Base-by-base conservation (phyloP, 2,329 filamentous ascomycete genomes). In the Cordyceps tenuipes region DNA sequence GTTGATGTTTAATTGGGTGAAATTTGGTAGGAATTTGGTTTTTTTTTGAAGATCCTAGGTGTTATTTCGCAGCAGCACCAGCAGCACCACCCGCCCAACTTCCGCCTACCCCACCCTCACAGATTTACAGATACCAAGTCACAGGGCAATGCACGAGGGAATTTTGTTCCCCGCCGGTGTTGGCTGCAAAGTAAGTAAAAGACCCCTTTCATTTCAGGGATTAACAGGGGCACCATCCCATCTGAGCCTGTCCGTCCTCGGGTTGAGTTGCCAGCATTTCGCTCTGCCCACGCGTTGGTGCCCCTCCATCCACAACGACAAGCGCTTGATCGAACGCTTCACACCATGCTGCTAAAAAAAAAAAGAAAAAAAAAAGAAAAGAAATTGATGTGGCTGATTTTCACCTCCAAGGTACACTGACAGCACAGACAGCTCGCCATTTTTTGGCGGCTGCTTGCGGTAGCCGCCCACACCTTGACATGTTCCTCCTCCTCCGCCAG, bases 201-300 rank as follows among this genome's bases (percentile, higher is more conserved):
- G 36, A 26, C 55, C 54, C 60, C 55, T 61, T 59, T 59, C 54
- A 61, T 61, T 61, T 61, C 60, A 49, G 54, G 19, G 6, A 39
- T 21, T 13, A 17, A 36, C 10, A 39, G 26, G 19, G 17, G 21
- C 19, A 15, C 19, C 12, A n/a, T 15, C 1, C 15, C 12, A 36
- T 36, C 10, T 7, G 34, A 36, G 15, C 5, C 15, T 17, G 3
- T 29, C 17, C 26, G n/a, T 23, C 17, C n/a, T n/a, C n/a, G n/a
- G 53, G 23, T 56, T 12, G 13, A 36, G 23, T 23, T n/a, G 23
- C 23, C 23, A 29, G n/a, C 5, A 21, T 13, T 31, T 13, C 12
- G 9, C 34, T 36, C 34, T 6, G 34, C 34, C 34, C 34, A 36
- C 34, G 34, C 3, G 7, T 13, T 4, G 34, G 34, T 36, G 3